These are phyloP conservation scores for Rosa rugosa DNA, from an alignment of 306 rosid genomes.

Conservation along the genomic window DNA sequence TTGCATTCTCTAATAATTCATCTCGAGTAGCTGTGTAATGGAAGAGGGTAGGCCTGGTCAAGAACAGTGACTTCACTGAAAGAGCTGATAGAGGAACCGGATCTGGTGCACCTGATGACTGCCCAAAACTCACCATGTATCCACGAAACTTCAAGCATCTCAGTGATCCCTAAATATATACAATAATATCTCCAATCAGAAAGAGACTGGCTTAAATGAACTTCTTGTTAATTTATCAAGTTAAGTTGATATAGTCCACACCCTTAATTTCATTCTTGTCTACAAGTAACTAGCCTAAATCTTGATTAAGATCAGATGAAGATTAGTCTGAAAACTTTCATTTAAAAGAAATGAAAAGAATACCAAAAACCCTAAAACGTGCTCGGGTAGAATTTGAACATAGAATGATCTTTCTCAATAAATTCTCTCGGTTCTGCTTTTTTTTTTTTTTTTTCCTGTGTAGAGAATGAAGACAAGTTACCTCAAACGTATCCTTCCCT, in stretches of 20 bases:
- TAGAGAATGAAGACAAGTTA: conserved; percentile 21
- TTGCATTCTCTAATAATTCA: conserved; percentile 67
- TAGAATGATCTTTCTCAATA: background rate
- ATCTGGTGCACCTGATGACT: conserved; percentile 84
- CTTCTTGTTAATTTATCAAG: background rate
- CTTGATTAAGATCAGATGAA: background rate
- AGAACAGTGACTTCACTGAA: conserved; percentile 65
- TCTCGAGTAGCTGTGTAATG: conserved; percentile 58
- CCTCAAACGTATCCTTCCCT: conserved; percentile 91
- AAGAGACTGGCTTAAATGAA: background rate
- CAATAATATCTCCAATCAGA: conserved; percentile 9
- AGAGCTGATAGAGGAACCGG: conserved; percentile 77
- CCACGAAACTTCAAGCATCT: conserved; percentile 67
- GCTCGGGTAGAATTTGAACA: background rate
- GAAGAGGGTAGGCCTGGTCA: conserved; percentile 74
- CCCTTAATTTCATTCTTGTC: background rate
- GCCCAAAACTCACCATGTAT: conserved; percentile 84
- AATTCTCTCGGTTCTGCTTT: background rate
- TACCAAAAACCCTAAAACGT: background rate
- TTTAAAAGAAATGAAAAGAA: background rate
- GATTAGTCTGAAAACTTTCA: background rate
- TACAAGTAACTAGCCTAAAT: background rate
- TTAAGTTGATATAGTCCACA: background rate
- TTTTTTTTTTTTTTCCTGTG: no score
- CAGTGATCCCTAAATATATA: conserved; percentile 65